Base-by-base conservation (phyloP, 176 grass and related monocot genomes). In the Pharus latifolius region DNA sequence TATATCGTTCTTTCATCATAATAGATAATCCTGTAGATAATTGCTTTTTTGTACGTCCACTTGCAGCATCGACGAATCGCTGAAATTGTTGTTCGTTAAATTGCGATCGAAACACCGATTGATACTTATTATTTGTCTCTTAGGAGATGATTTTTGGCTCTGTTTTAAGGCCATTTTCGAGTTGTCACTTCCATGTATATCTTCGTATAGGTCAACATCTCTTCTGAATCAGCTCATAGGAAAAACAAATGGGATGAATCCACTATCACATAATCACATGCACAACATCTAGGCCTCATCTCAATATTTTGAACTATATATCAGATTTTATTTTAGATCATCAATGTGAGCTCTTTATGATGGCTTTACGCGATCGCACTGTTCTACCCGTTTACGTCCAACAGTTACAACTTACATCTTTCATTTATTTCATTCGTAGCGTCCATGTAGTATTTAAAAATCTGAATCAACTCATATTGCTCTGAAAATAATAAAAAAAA, bases 211-310 rank as follows among this genome's bases (percentile, higher is more conserved):
- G 24, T 27, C 22, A 18, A 52, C 5, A 10, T 43, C n/a, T 43
- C 24, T 24, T 45, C 24, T 53, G 23, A 42, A 28, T 53, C 32
- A 51, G 22, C 59, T 18, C 55, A 31, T 10, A 29, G 2, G 6
- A 49, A 75, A 18, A 52, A 51, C n/a, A n/a, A n/a, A n/a, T n/a
- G n/a, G n/a, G n/a, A n/a, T n/a, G n/a, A n/a, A n/a, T n/a, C 50
- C n/a, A 50, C 17, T 37, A 73, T 64, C 35, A n/a, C n/a, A 17
- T 35, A 72, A 72, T 72, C 69, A 56, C 59, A 63, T 46, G 49
- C 71, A 56, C 18, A 56, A 51, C 44, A 41, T 57, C 3, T 24
- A 49, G 30, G 23, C 67, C 33, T 59, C 33, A 32, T 37, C 12
- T 40, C 30, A 29, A 49, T 43, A 43, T 26, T 32, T 30, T 73